These are phyloP conservation scores for Suillus plorans DNA, from an alignment of 768 basidiomycete species.

Conservation along the genomic window DNA sequence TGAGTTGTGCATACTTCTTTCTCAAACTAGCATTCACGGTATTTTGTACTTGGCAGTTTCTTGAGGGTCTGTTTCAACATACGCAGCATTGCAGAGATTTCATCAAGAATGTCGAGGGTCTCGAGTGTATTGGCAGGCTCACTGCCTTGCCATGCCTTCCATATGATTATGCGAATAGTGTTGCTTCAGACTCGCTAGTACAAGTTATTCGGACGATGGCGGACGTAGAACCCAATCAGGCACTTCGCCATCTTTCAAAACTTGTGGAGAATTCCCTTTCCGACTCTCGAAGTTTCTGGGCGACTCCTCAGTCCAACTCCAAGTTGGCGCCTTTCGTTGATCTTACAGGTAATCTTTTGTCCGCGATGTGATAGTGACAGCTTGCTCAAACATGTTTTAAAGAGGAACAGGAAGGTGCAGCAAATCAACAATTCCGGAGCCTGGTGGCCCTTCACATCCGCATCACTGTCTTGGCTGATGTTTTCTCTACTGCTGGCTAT, in stretches of 20 bases:
- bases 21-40: not conserved
- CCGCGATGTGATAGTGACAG: not conserved
- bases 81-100: conserved; percentile 89
- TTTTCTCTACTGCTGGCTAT: conserved; percentile 81
- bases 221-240: conserved; percentile 79
- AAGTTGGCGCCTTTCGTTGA: conserved; percentile 69
- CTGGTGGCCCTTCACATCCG: conserved; percentile 78
- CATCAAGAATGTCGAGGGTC: conserved; percentile 68
- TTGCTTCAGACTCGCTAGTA: conserved; percentile 83
- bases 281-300: conserved; percentile 75
- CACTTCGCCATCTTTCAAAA: conserved; percentile 65
- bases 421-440: conserved; percentile 67
- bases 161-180: conserved; percentile 82
- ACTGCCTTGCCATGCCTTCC: conserved; percentile 86
- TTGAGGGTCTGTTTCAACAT: conserved; percentile 94
- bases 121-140: conserved; percentile 72
- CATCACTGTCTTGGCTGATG: conserved; percentile 80
- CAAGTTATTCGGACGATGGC: conserved; percentile 88
- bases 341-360: conserved; percentile 36
- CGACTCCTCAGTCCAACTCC: conserved; percentile 47
- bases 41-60: conserved; percentile 53
- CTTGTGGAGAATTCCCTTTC: conserved; percentile 70
- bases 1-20: conserved; percentile 33
- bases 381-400: conserved; percentile 13
- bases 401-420: conserved; percentile 48